Conservation (phyloP, 768 basidiomycete species). For the Coprinopsis cinerea region DNA sequence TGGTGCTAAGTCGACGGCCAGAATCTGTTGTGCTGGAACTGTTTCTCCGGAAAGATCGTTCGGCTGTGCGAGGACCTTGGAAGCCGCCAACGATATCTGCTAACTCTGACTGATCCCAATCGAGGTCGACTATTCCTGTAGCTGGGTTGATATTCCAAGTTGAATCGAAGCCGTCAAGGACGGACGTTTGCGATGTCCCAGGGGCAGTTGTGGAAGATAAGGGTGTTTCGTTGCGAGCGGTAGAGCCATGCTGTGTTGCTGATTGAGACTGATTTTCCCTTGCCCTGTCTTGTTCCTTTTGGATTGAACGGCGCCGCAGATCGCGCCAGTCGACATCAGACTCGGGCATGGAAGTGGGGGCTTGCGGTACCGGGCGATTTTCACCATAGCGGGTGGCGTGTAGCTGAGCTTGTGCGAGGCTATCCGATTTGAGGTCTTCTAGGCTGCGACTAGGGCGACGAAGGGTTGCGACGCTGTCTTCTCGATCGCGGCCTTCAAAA, state of each 20-base stretch:
- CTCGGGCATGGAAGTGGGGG: constrained; percentile 40
- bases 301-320: constrained; percentile 36
- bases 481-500: constrained; percentile 38
- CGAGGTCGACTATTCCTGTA: constrained; percentile 18
- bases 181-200: constrained; percentile 4
- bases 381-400: constrained; percentile 5
- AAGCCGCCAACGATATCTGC: constrained; percentile 21
- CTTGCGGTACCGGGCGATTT: constrained; percentile 18
- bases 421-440: constrained; percentile 33
- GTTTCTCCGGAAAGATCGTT: constrained; percentile 17
- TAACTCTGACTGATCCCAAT: constrained; percentile 20
- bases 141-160: constrained; percentile 22
- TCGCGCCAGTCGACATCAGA: constrained; percentile 54
- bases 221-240: neutral
- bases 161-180: constrained; percentile 39
- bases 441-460: constrained; percentile 57
- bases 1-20: constrained; percentile 37
- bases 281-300: constrained; percentile 6
- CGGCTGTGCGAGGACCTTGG: constrained; percentile 13
- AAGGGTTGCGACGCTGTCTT: constrained; percentile 53
- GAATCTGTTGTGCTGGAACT: constrained; percentile 17
- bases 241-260: too few species aligned
- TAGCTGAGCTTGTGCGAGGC: constrained; percentile 5
- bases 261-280: neutral
- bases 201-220: neutral